These are phyloP conservation scores for Hemileia vastatrix DNA, from an alignment of 1,284 basidiomycete species.

Conservation along the genomic window DNA sequence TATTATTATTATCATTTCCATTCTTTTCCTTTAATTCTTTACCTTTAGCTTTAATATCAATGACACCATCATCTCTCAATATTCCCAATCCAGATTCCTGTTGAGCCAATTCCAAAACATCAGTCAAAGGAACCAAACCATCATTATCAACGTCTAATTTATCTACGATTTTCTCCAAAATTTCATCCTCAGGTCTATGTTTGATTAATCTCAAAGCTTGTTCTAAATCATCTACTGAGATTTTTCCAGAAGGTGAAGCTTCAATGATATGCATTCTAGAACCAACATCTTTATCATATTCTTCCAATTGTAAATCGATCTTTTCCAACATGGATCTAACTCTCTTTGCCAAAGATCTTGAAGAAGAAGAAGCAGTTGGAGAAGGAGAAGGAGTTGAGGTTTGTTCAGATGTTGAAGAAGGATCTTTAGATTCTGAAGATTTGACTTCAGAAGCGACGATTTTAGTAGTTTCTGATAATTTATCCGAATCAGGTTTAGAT, in stretches of 20 bases:
- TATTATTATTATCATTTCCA: too few relatives aligned
- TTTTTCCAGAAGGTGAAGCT: conserved; percentile 41
- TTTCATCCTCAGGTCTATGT: conserved; percentile 39
- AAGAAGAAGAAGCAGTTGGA: too few relatives aligned
- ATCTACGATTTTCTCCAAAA: conserved; percentile 40
- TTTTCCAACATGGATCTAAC: conserved; percentile 39
- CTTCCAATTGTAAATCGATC: conserved; percentile 42
- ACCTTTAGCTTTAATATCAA: conserved; percentile 34
- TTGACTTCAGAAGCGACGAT: neutral
- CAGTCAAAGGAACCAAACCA: too few relatives aligned
- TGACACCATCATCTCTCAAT: conserved; percentile 32
- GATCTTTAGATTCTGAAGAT: neutral
- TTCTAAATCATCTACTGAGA: conserved; percentile 40
- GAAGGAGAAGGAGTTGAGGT: conserved; percentile 6
- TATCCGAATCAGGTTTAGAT: neutral
- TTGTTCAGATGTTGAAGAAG: neutral
- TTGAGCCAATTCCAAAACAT: conserved; percentile 37
- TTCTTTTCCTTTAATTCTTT: conserved; percentile 20
- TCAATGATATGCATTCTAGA: conserved; percentile 42
- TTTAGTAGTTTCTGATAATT: neutral
- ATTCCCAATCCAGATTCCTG: conserved; percentile 36
- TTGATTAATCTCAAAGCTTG: conserved; percentile 42
- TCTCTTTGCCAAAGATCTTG: conserved; percentile 36
- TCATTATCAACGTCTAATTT: conserved; percentile 43
- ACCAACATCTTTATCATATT: conserved; percentile 42